phyloP scores from a whole-genome alignment of 345 rosid genomes.

The Pseudoturritis turrita region DNA sequence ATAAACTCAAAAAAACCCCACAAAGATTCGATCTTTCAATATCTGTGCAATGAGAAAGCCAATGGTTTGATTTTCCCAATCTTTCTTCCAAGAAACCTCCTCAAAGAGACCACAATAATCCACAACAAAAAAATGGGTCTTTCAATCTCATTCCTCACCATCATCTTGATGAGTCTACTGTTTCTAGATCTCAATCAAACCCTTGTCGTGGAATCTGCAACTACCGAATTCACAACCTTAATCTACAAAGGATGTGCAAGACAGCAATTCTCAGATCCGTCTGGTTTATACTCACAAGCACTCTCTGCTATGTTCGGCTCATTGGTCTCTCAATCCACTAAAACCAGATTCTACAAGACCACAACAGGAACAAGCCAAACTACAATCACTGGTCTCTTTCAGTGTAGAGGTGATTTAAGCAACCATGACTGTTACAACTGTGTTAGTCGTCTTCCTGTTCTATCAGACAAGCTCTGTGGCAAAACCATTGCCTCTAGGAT shows the following conservation, averaged over 20 bases:
- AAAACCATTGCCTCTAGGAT: conserved; percentile 71
- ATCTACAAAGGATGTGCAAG: conserved; percentile 93
- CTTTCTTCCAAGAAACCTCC: conserved; percentile 17
- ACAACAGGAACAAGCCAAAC: conserved; percentile 71
- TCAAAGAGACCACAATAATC: neutral
- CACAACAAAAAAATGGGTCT: conserved; percentile 10
- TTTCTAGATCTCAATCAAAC: conserved; percentile 27
- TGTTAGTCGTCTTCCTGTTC: conserved; percentile 76
- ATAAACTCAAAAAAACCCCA: conserved; percentile 21
- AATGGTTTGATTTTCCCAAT: conserved; percentile 49
- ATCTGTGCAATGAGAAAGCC: conserved; percentile 23
- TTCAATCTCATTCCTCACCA: conserved; percentile 28
- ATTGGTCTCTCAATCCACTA: conserved; percentile 75
- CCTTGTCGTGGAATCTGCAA: conserved; percentile 45
- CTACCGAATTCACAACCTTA: conserved; percentile 54
- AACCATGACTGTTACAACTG: conserved; percentile 82
- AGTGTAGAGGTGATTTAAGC: conserved; percentile 86
- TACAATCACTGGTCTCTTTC: conserved; percentile 80
- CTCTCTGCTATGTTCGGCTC: conserved; percentile 82
- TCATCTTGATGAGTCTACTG: conserved; percentile 30
- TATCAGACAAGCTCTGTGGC: conserved; percentile 73
- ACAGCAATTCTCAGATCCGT: conserved; percentile 76
- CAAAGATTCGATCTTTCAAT: conserved; percentile 25
- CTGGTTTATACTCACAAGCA: conserved; percentile 81
- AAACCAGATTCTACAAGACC: conserved; percentile 78